phyloP scores from a whole-genome alignment of 2,329 filamentous ascomycete genomes.

The Grosmannia penicillata region DNA sequence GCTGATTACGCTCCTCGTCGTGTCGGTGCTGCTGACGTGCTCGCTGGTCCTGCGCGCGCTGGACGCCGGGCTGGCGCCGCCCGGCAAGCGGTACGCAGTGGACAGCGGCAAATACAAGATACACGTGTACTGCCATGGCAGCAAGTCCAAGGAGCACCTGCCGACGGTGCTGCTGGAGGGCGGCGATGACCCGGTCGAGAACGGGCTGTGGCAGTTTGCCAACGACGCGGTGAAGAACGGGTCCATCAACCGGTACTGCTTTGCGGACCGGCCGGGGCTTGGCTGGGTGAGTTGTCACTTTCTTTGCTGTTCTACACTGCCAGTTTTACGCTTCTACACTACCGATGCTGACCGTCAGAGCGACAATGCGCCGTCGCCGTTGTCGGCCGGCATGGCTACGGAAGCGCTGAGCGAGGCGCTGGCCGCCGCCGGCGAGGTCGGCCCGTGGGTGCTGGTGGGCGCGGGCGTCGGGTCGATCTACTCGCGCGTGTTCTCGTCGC shows the following conservation, averaged over 20 bases:
- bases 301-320: too few relatives aligned
- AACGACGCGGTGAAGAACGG: slow-evolving; percentile 63
- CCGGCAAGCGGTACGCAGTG: slow-evolving; percentile 65
- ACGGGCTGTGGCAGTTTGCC: slow-evolving; percentile 67
- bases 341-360: slow-evolving; percentile 23
- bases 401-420: slow-evolving; percentile 81
- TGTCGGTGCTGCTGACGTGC: slow-evolving; percentile 60
- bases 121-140: slow-evolving; percentile 75
- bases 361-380: slow-evolving; percentile 85
- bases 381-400: slow-evolving; percentile 84
- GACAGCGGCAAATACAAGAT: slow-evolving; percentile 75
- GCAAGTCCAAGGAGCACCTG: slow-evolving; percentile 42
- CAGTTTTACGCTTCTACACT: background rate
- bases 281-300: slow-evolving; percentile 47
- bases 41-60: slow-evolving; percentile 67
- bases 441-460: slow-evolving; percentile 78
- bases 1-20: slow-evolving; percentile 52
- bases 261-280: slow-evolving; percentile 82
- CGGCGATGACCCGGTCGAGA: slow-evolving; percentile 65
- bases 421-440: slow-evolving; percentile 62
- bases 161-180: slow-evolving; percentile 79
- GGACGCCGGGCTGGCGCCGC: slow-evolving; percentile 58
- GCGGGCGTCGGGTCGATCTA: slow-evolving; percentile 81
- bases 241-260: slow-evolving; percentile 80
- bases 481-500: slow-evolving; percentile 77